Evolutionary conservation across 345 rosid species (phyloP), one percentile per base, ranked within the genome.

Genomic region (Gossypium arboreum): DNA sequence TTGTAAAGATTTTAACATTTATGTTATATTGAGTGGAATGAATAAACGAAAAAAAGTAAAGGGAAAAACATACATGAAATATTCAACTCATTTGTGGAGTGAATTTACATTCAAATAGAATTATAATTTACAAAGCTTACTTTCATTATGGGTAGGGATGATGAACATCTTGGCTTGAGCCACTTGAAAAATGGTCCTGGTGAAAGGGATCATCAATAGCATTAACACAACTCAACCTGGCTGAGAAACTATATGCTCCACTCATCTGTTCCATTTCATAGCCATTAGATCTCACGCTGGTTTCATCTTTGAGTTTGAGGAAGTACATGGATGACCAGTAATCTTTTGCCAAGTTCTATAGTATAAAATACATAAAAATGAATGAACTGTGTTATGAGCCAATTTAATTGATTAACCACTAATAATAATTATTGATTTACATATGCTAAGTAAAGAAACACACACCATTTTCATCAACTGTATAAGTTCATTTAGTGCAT

Each of bases 181-280:
- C 80, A 84, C 82, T 87, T 3, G 81, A 69, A 75, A 79, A 69
- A 73, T 86, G 88, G 78, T 90, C 96, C 27, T 84, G 93, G 73
- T 83, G 87, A 79, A 94, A 94, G 68, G 98, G 98, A 84, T 94
- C 93, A 56, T 94, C 94, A 41, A 79, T 67, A 22, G 93, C 89
- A 76, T 83, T 91, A 16, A 90, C 93, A 57, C 87, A 86, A 61
- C 98, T 94, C 81, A 85, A 59, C 78, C 94, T 84, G 16, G 98
- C 94, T 74, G 94, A 86, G 81, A 84, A 86, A 83, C 80, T 86
- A 90, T 94, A 90, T 67, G 82, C 83, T 54, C 87, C 60, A 18
- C 60, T 75, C 77, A 81, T 81, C 12, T 77, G 85, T 57, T 86
- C 91, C 72, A 79, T 78, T 29, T 88, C 90, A 12, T 79, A 80